Evolutionary conservation across 129 eudicot species (phyloP).

Genomic region (Lonicera japonica): DNA sequence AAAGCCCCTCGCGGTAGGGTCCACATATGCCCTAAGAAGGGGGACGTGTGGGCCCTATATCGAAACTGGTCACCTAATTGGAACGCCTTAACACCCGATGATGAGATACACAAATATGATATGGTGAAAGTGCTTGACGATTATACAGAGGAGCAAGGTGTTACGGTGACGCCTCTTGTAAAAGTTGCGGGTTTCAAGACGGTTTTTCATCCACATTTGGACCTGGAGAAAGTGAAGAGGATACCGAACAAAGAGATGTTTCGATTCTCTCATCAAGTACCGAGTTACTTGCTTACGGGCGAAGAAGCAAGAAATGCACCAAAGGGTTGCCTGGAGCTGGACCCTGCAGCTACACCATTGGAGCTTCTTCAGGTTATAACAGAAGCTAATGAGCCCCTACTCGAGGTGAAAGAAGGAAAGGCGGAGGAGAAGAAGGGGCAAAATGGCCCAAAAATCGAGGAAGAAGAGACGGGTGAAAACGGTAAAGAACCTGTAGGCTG

Average conservation of each 20-base stretch:
- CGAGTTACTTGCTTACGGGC: slow-evolving; percentile 57
- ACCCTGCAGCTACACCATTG: slow-evolving; percentile 89
- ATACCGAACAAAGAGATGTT: slow-evolving; percentile 83
- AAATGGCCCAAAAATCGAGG: background rate
- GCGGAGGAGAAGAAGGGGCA: background rate
- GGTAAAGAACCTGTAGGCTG: background rate
- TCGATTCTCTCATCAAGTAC: slow-evolving; percentile 84
- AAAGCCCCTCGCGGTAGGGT: slow-evolving; percentile 51
- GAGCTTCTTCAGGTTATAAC: slow-evolving; percentile 60
- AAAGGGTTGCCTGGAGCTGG: slow-evolving; percentile 75
- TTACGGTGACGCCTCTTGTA: slow-evolving; percentile 53
- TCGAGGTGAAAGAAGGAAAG: slow-evolving; percentile 4
- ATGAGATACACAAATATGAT: slow-evolving; percentile 67
- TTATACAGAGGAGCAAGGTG: slow-evolving; percentile 65
- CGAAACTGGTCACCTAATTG: slow-evolving; percentile 77
- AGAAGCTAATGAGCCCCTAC: slow-evolving; percentile 15
- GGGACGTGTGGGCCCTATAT: slow-evolving; percentile 92
- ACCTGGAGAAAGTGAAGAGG: slow-evolving; percentile 32
- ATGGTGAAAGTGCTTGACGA: slow-evolving; percentile 84
- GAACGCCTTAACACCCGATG: slow-evolving; percentile 67
- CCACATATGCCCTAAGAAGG: slow-evolving; percentile 53
- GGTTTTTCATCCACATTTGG: slow-evolving; percentile 46
- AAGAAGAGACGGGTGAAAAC: slow-evolving; percentile 6
- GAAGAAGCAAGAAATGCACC: slow-evolving; percentile 66
- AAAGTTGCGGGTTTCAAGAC: slow-evolving; percentile 72